phyloP scores from a whole-genome alignment of 768 basidiomycete genomes.

The Naganishia kalamii region DNA sequence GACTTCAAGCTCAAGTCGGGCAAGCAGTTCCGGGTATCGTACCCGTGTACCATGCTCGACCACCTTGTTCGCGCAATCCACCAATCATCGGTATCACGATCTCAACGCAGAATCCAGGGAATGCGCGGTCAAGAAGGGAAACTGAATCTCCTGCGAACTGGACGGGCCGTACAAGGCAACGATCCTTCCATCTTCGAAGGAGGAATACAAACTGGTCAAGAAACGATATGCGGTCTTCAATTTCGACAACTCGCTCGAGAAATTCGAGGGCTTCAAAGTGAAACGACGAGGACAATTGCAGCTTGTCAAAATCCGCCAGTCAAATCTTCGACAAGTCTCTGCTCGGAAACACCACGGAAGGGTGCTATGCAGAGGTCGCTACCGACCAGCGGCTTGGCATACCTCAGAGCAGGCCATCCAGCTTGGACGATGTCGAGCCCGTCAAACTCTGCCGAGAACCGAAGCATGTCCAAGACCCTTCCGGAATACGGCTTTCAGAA shows the following conservation, averaged over 20 bases:
- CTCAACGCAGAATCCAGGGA: constrained; percentile 75
- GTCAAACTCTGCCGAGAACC: constrained; percentile 93
- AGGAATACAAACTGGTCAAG: constrained; percentile 96
- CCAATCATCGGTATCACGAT: constrained; percentile 96
- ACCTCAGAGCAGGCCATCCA: constrained; percentile 77
- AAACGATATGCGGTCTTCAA: constrained; percentile 99
- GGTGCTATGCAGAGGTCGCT: constrained; percentile 92
- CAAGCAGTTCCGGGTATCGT: constrained; percentile 84
- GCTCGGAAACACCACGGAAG: constrained; percentile 82
- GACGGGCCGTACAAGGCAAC: constrained; percentile 98
- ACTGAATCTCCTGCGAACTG: constrained; percentile 98
- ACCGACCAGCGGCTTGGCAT: constrained; percentile 96
- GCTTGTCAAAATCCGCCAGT: constrained; percentile 98
- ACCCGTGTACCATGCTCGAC: constrained; percentile 99
- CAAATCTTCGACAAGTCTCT: constrained; percentile 98
- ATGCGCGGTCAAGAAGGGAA: constrained; percentile 83
- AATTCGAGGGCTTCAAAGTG: constrained; percentile 97
- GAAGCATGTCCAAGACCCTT: constrained; percentile 94
- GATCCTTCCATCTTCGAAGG: constrained; percentile 98
- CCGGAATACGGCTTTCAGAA: constrained; percentile 95
- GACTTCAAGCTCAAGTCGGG: constrained; percentile 82
- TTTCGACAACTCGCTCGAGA: constrained; percentile 92
- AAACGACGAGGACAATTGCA: constrained; percentile 96
- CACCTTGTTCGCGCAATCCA: constrained; percentile 92
- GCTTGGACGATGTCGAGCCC: constrained; percentile 79